Evolutionary conservation across 2,329 filamentous ascomycete genomes (phyloP), one percentile per base, ranked within the genome.

Genomic region (Calonectria leucothoes): DNA sequence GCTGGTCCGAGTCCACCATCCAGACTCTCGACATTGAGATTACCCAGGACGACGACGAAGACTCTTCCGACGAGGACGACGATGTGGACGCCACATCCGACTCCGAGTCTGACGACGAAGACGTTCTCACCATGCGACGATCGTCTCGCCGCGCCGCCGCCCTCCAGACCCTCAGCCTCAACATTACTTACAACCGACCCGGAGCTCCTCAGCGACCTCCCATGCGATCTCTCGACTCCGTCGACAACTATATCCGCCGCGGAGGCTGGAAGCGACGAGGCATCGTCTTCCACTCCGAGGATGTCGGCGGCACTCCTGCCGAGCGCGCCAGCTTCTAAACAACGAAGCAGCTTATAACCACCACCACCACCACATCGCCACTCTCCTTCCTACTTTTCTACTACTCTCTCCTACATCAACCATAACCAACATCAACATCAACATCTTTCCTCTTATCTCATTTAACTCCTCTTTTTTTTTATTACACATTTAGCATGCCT

Each of bases 231-330:
- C 78, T 83, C 61, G 83, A 85, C 78, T 82, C 81, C 72, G 82
- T 87, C 75, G 84, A 87, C 61, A 81, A 86, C 76, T 85, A 85
- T 42, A 82, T 85, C 75, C 86, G 85, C 81, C 83, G 84, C 20
- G 84, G 85, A 45, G 85, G 86, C 39, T 87, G 85, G 86, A 87
- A 87, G 82, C 81, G 85, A 69, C 81, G 84, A 15, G 85, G 85
- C 64, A 83, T 87, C 51, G 81, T 86, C 79, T 86, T 87, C 70
- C 79, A 84, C 69, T 75, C 80, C 37, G 80, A 85, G 33, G 84
- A 84, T 39, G 77, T 84, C 35, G 65, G 64, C 48, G 59, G 69
- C 33, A 73, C 73, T 49, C 49, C 37, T 59, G 70, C 59, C 57
- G 76, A 80, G 51, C 76, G 79, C 57, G 76, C 76, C 37, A 80